Conservation (phyloP, 1,284 basidiomycete species). For the Pseudozyma sp. region DNA sequence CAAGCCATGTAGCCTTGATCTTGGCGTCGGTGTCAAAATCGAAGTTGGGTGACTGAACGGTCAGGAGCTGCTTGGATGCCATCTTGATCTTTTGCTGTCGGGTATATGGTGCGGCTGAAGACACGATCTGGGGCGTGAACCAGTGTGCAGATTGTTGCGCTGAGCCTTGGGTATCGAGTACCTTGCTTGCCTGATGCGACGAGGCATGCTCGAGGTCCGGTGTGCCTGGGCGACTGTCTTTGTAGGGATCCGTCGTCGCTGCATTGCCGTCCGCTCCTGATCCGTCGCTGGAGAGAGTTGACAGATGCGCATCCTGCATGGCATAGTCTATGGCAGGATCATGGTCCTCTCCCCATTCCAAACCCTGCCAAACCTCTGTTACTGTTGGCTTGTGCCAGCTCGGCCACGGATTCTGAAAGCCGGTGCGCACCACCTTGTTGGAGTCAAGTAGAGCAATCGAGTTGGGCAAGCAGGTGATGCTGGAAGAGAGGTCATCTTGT, state of each 20-base stretch:
- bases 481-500: not conserved
- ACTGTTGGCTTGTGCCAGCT: conserved; percentile 59
- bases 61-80: conserved; percentile 32
- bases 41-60: conserved; percentile 40
- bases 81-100: conserved; percentile 30
- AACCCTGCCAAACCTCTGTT: conserved; percentile 52
- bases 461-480: conserved; percentile 24
- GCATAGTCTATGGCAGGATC: conserved; percentile 39
- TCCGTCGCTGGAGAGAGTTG: not conserved
- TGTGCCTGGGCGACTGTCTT: conserved; percentile 22
- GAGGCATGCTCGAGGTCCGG: conserved; percentile 15
- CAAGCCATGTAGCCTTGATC: conserved; percentile 62
- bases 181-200: not conserved
- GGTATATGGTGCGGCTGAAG: conserved; percentile 21
- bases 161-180: not conserved
- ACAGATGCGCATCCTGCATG: conserved; percentile 21
- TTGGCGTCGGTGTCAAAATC: conserved; percentile 15
- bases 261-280: not conserved
- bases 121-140: conserved; percentile 2
- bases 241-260: conserved; percentile 10
- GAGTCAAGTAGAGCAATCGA: conserved; percentile 32
- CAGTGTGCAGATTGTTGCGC: not conserved
- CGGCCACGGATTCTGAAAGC: conserved; percentile 64
- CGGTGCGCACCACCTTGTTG: conserved; percentile 34
- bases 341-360: conserved; percentile 56